These are phyloP conservation scores for Melastoma candidum DNA, from an alignment of 441 rosid genomes.

Conservation along the genomic window DNA sequence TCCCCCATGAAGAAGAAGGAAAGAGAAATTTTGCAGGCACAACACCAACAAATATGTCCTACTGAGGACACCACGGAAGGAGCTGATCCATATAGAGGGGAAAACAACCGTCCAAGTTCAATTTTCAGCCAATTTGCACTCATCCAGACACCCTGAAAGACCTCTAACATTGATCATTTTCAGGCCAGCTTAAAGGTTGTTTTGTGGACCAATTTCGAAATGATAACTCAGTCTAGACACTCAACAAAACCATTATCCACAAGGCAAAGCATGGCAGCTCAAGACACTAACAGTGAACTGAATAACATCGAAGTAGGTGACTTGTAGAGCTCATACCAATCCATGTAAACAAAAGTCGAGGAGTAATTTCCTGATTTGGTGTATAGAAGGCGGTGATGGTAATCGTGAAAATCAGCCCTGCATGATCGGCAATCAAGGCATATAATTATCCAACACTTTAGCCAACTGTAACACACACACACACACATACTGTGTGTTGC, in stretches of 20 bases:
- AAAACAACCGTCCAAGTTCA: too few relatives aligned
- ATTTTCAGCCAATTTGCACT: too few relatives aligned
- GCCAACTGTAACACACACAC: slow-evolving; percentile 4
- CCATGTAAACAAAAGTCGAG: slow-evolving; percentile 91
- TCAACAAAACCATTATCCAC: too few relatives aligned
- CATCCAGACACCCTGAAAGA: too few relatives aligned
- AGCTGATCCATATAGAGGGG: too few relatives aligned
- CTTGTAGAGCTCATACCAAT: slow-evolving; percentile 48
- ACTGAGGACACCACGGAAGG: too few relatives aligned
- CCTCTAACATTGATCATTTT: too few relatives aligned
- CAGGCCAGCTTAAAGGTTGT: too few relatives aligned
- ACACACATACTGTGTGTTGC: neutral
- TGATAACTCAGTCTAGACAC: too few relatives aligned
- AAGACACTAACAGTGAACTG: neutral
- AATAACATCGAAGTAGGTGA: slow-evolving; percentile 2
- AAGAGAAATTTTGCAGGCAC: neutral
- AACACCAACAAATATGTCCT: neutral
- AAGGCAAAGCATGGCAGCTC: too few relatives aligned
- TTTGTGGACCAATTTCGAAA: too few relatives aligned
- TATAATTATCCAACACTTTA: slow-evolving; percentile 2
- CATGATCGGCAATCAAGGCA: neutral
- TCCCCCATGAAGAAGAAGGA: too few relatives aligned
- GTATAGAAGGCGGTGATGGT: slow-evolving; percentile 88
- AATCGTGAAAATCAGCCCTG: slow-evolving; percentile 96
- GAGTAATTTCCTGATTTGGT: slow-evolving; percentile 98